Conservation (phyloP, 1,139 yeast species). For the Blastobotrys ciferrii region DNA sequence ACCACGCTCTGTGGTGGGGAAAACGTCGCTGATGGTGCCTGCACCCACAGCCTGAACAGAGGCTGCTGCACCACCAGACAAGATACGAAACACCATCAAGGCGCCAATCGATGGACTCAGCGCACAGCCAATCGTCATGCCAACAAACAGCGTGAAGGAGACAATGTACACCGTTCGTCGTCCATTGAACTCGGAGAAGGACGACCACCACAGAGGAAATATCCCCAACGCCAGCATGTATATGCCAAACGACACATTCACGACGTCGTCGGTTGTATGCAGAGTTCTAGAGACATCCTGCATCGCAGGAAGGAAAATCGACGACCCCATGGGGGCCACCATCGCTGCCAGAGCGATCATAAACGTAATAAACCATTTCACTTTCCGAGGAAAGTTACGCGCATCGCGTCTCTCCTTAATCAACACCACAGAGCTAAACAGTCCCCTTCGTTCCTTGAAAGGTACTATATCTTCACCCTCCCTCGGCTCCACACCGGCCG, state of each 20-base stretch:
- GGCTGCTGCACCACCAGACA: conserved; percentile 80
- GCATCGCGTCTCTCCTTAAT: conserved; percentile 77
- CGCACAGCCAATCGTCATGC: conserved; percentile 72
- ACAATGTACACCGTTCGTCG: conserved; percentile 69
- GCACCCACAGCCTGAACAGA: conserved; percentile 90
- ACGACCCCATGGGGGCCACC: conserved; percentile 91
- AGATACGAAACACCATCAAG: conserved; percentile 64
- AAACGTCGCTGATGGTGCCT: conserved; percentile 79
- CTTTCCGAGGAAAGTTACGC: conserved; percentile 51
- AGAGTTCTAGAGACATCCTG: conserved; percentile 55
- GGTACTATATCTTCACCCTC: conserved; percentile 1
- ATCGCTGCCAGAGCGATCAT: conserved; percentile 72
- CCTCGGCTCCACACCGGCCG: not conserved
- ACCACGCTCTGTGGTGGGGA: conserved; percentile 66
- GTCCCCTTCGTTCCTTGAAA: conserved; percentile 28
- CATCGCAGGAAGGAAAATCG: conserved; percentile 78
- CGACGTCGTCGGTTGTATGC: conserved; percentile 55
- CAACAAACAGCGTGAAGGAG: conserved; percentile 61
- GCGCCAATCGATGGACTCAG: conserved; percentile 59
- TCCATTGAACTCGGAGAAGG: conserved; percentile 67
- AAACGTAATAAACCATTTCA: conserved; percentile 56
- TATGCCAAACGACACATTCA: conserved; percentile 78
- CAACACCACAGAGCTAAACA: conserved; percentile 42
- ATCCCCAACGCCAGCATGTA: conserved; percentile 72
- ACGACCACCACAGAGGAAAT: conserved; percentile 89